Base-by-base conservation (phyloP, 2,329 filamentous ascomycete species). In the Thielaviopsis ethacetica region DNA sequence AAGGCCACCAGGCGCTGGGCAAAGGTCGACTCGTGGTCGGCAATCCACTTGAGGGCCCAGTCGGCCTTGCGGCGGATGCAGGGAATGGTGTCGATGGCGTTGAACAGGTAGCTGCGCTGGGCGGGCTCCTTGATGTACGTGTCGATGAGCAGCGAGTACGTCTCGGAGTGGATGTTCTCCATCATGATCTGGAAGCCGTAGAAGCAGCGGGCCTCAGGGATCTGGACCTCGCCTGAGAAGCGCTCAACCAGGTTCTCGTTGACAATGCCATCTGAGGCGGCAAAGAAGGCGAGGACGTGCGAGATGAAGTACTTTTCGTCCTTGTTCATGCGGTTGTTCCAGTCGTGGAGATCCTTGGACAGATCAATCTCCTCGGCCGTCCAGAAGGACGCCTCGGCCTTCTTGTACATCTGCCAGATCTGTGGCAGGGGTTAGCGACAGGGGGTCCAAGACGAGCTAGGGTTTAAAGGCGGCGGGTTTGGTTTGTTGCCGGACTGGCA, bases 331-430 rank as follows among this genome's bases (percentile, higher is more conserved):
- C 86, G 86, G 80, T 96, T 95, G 81, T 95, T 94, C 93, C 93
- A 98, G 78, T 98, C 93, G 78, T 96, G 88, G 61, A 97, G 80
- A 72, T 98, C 93, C 78, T 98, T 98, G 68, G 91, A 97, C 56
- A 98, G 83, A 74, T 98, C 93, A 67, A 98, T 97, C 79, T 98
- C 93, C 74, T 98, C 93, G 57, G 93, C 93, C 50, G 93, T 98
- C 93, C 93, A 98, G 85, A 98, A 98, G 51, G 93, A 97, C 57
- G 93, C 93, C 74, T 98, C 91, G 65, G 91, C 91, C 78, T 97
- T 97, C 84, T 98, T 98, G 83, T 98, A 98, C 91, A 97, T 97
- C 75, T 97, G 91, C 93, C 93, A 98, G 73, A 96, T 94, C 91
- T 96, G 67, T 26, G 13, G 27, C 21, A 21, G 3, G 49, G 15